Evolutionary conservation across 352 stramenopile genomes (phyloP).

Genomic region (Pythium sukuiense): DNA sequence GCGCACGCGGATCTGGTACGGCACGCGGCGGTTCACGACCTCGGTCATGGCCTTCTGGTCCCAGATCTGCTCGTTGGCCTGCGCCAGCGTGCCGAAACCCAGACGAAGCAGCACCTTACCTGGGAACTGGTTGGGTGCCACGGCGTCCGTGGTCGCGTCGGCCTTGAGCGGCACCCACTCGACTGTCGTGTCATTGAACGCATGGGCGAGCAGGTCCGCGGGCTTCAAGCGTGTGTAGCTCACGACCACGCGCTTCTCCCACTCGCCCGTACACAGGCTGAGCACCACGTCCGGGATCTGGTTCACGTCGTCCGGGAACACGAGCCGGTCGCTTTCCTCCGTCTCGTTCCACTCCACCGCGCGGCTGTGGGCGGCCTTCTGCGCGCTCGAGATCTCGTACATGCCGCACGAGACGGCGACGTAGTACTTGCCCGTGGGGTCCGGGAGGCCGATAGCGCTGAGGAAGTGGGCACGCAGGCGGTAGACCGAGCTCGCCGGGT

Average conservation of each 20-base stretch:
- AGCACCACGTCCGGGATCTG: slow-evolving; percentile 86
- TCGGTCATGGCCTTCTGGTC: slow-evolving; percentile 58
- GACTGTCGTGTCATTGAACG: slow-evolving; percentile 38
- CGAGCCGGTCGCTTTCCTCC: slow-evolving; percentile 67
- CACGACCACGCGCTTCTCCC: slow-evolving; percentile 55
- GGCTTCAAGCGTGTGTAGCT: slow-evolving; percentile 77
- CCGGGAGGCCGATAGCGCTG: slow-evolving; percentile 54
- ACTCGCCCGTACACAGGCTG: slow-evolving; percentile 70
- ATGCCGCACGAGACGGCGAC: slow-evolving; percentile 59
- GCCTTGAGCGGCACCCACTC: slow-evolving; percentile 66
- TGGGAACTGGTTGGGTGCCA: slow-evolving; percentile 58
- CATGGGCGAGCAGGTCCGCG: slow-evolving; percentile 47
- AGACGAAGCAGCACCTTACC: slow-evolving; percentile 70
- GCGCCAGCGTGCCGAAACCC: slow-evolving; percentile 63
- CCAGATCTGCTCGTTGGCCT: slow-evolving; percentile 49
- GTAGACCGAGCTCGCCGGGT: slow-evolving; percentile 56
- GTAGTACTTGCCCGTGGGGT: slow-evolving; percentile 41
- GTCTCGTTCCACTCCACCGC: slow-evolving; percentile 81
- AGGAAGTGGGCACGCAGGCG: slow-evolving; percentile 71
- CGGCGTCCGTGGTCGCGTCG: slow-evolving; percentile 57
- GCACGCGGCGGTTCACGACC: slow-evolving; percentile 53
- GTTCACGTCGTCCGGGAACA: slow-evolving; percentile 44
- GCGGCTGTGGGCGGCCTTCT: slow-evolving; percentile 59
- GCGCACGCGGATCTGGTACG: slow-evolving; percentile 77
- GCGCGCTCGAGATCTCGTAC: slow-evolving; percentile 48